Conservation (phyloP, 306 rosid genomes). For the Prunus persica region DNA sequence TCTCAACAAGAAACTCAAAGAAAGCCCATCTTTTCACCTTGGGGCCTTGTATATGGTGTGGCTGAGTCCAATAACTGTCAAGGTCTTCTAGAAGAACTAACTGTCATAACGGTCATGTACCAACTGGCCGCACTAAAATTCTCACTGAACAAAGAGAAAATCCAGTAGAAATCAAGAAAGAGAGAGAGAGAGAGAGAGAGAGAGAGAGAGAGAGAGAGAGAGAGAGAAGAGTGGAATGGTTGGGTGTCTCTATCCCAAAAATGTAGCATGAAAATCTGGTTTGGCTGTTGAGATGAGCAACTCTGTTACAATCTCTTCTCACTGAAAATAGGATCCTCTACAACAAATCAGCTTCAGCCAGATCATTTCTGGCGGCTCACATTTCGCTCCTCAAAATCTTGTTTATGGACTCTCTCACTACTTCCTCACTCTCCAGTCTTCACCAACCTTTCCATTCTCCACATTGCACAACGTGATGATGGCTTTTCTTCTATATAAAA, state of each 20-base stretch:
- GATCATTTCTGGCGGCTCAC: conserved; percentile 36
- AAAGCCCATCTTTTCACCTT: neutral
- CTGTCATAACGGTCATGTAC: conserved; percentile 22
- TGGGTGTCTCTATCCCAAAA: conserved; percentile 25
- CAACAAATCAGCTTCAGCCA: conserved; percentile 20
- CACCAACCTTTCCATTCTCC: neutral
- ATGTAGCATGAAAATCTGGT: conserved; percentile 36
- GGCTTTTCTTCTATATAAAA: neutral
- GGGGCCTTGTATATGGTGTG: neutral
- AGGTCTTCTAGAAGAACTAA: neutral
- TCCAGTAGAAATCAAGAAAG: neutral
- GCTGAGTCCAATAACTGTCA: neutral
- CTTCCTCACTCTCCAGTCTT: too few relatives aligned
- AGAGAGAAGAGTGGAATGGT: neutral
- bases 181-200: neutral
- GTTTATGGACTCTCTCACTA: neutral
- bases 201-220: neutral
- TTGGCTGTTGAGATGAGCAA: conserved; percentile 29
- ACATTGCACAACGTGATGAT: neutral
- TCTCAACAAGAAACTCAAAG: neutral
- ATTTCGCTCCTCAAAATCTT: conserved; percentile 25
- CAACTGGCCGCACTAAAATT: neutral
- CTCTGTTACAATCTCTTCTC: conserved; percentile 1
- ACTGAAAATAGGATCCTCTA: conserved; percentile 30
- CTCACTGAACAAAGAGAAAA: neutral